Evolutionary conservation across 2,329 filamentous ascomycete species (phyloP).

Genomic region (Aspergillus sojae): DNA sequence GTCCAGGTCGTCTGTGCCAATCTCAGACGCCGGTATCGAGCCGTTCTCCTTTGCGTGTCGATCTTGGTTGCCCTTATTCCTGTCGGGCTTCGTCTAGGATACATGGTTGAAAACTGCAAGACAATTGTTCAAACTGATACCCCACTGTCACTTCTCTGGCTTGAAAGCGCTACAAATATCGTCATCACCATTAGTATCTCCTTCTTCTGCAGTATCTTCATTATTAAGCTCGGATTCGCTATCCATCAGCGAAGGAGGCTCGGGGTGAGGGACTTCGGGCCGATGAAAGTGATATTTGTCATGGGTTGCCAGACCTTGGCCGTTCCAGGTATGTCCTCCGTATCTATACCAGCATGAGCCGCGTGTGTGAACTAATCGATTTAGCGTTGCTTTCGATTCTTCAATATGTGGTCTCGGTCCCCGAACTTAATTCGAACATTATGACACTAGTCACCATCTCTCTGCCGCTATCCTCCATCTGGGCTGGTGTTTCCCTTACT

Average conservation of each 20-base stretch:
- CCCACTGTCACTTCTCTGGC: constrained; percentile 38
- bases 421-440: constrained; percentile 58
- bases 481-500: constrained; percentile 55
- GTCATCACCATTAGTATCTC: constrained; percentile 60
- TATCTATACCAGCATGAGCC: background rate
- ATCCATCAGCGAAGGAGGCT: constrained; percentile 59
- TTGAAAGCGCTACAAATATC: constrained; percentile 53
- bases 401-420: constrained; percentile 54
- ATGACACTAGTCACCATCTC: constrained; percentile 63
- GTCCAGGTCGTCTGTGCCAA: constrained; percentile 64
- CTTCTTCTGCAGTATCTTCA: constrained; percentile 65
- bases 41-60: constrained; percentile 52
- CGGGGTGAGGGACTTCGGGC: constrained; percentile 63
- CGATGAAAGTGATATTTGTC: constrained; percentile 68
- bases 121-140: constrained; percentile 37
- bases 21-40: constrained; percentile 45
- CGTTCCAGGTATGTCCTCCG: constrained; percentile 56
- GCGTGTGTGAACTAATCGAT: background rate
- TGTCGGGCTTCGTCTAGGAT: constrained; percentile 57
- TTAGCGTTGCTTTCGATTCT: constrained; percentile 63
- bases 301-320: constrained; percentile 69
- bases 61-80: constrained; percentile 53
- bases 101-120: constrained; percentile 53
- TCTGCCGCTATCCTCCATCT: constrained; percentile 67
- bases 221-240: constrained; percentile 61